Evolutionary conservation across 1,139 yeast species (phyloP), one percentile per base, ranked within the genome.

Genomic region (Zygosaccharomyces sapae): DNA sequence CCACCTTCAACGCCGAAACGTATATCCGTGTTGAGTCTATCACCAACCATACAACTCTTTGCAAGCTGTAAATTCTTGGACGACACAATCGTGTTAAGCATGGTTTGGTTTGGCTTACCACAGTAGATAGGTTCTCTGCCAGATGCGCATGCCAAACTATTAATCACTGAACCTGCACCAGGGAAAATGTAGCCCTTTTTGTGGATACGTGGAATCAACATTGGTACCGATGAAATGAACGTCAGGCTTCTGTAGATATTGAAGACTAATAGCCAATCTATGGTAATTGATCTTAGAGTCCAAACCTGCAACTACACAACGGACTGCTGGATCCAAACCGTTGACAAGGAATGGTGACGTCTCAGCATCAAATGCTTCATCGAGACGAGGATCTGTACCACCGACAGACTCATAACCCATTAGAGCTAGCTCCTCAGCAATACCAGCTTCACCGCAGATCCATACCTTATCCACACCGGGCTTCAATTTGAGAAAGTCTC

Each of bases 121-220:
- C 97, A 85, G 1, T 92, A 83, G 18, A 77, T 73, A 1, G 90
- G 89, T 54, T 77, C 70, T 56, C 97, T 76, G 9, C 90, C 92
- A 38, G 88, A 73, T 12, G 95, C 83, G 55, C 71, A 81, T 3
- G 86, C 78, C n/a, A 88, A 80, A 0, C 90, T 76, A 54, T 88
- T 87, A 43, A 92, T 84, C 55, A 88, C 80, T 2, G 97, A 83
- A 1, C 98, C 98, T 1, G 98, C 97, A 19, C 98, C 98, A 24
- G 96, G 94, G 45, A 92, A 74, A 45, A 86, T 76, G 57, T 80
- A 75, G 1, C 96, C 96, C 64, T 86, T 83, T 83, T 48, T 86
- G 80, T 4, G 98, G 98, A 72, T 82, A 92, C 0, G 98, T 92
- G 1, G 96, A 85, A 65, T 92, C 98, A 41, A 86, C 85, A 65